Conservation (phyloP, 495 filamentous ascomycete genomes). For the Lentithecium fluviatile region DNA sequence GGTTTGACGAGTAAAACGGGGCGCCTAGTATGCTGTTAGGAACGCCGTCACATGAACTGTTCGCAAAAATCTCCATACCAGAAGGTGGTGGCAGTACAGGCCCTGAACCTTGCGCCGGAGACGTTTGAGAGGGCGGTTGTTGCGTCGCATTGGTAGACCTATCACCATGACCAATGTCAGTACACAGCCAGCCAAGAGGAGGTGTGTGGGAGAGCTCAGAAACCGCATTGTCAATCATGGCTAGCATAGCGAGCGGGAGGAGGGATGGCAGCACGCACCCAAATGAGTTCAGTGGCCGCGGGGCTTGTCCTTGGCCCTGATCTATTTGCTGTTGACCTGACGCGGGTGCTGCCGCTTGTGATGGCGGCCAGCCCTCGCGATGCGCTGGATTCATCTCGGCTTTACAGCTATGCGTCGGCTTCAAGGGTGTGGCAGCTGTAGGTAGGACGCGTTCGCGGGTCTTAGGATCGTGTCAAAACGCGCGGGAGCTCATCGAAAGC, state of each 20-base stretch:
- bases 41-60: not conserved
- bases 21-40: slow-evolving; percentile 4
- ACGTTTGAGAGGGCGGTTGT: slow-evolving; percentile 31
- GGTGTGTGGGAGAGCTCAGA: not conserved
- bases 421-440: slow-evolving; percentile 14
- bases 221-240: slow-evolving; percentile 4
- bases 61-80: slow-evolving; percentile 14
- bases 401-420: slow-evolving; percentile 22
- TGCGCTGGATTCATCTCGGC: slow-evolving; percentile 38
- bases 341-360: slow-evolving; percentile 25
- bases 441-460: slow-evolving; percentile 8
- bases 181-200: slow-evolving; percentile 7
- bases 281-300: slow-evolving; percentile 31
- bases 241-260: not conserved
- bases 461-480: not conserved
- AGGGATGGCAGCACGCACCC: slow-evolving; percentile 25
- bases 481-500: slow-evolving; percentile 29
- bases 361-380: slow-evolving; percentile 38
- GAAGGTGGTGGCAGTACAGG: slow-evolving; percentile 36
- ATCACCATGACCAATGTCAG: slow-evolving; percentile 10
- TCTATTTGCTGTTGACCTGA: slow-evolving; percentile 34
- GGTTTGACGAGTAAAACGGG: slow-evolving; percentile 33
- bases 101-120: slow-evolving; percentile 28
- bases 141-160: slow-evolving; percentile 27
- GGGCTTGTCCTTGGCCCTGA: slow-evolving; percentile 26